These are phyloP conservation scores for Xylaria curta DNA, from an alignment of 495 filamentous ascomycete genomes.

Conservation along the genomic window DNA sequence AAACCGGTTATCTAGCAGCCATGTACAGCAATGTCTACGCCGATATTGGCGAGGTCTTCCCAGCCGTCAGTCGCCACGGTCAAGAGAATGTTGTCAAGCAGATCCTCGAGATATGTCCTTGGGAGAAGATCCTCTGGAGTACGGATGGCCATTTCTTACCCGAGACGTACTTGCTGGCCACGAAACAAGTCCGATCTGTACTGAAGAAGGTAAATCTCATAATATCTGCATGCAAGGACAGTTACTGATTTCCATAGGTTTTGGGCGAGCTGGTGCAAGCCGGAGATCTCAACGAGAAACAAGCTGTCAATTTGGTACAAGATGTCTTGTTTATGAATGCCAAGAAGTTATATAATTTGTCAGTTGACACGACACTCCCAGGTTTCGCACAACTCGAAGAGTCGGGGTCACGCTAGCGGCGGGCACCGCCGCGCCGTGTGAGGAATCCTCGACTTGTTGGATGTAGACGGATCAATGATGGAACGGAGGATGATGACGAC, in stretches of 20 bases:
- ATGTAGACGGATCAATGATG: too few relatives aligned
- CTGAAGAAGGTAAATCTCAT: conserved; percentile 62
- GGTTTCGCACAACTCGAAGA: not conserved
- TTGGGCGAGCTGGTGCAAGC: conserved; percentile 42
- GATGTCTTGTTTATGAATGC: conserved; percentile 75
- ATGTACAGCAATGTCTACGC: conserved; percentile 85
- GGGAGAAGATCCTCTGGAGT: conserved; percentile 81
- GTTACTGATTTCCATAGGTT: not conserved
- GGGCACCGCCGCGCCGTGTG: not conserved
- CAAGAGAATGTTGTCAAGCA: conserved; percentile 77
- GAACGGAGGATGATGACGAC: not conserved
- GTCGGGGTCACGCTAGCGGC: not conserved
- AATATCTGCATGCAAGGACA: not conserved
- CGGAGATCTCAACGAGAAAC: conserved; percentile 56
- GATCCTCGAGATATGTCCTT: conserved; percentile 77
- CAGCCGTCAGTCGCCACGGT: conserved; percentile 78
- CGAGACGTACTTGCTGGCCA: conserved; percentile 81
- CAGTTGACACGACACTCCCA: not conserved
- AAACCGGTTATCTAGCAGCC: conserved; percentile 81
- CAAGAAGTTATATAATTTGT: conserved; percentile 63
- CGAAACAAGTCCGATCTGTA: conserved; percentile 77
- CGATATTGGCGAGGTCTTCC: conserved; percentile 88
- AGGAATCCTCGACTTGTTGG: too few relatives aligned
- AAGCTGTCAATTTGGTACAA: conserved; percentile 63
- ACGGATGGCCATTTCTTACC: conserved; percentile 86